phyloP scores from a whole-genome alignment of 2,329 filamentous ascomycete species.

The Aureobasidium sp. region DNA sequence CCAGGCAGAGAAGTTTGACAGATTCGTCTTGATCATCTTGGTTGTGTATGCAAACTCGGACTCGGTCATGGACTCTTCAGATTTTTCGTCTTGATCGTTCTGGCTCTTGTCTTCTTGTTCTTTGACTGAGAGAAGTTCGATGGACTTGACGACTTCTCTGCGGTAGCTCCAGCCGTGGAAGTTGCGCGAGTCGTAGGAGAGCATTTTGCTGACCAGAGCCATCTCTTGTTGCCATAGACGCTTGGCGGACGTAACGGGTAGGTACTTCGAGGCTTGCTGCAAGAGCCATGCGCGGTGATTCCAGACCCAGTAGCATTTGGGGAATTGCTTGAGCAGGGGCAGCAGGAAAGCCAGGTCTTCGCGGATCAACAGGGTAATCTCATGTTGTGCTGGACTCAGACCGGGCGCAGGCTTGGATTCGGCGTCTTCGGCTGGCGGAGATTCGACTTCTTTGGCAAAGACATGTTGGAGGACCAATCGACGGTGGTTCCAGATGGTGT shows the following conservation, averaged over 20 bases:
- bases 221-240: conserved; percentile 80
- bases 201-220: conserved; percentile 77
- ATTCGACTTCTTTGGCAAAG: conserved; percentile 44
- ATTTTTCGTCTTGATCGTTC: background rate
- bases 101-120: conserved; percentile 27
- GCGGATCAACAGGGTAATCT: conserved; percentile 51
- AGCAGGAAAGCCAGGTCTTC: conserved; percentile 76
- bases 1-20: conserved; percentile 98
- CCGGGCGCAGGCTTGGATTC: conserved; percentile 20
- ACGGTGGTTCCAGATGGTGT: conserved; percentile 86
- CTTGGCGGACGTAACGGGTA: conserved; percentile 52
- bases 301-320: conserved; percentile 99
- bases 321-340: conserved; percentile 73
- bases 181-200: conserved; percentile 77
- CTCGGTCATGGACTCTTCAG: conserved; percentile 58
- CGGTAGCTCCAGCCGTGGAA: conserved; percentile 97
- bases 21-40: conserved; percentile 73
- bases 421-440: conserved; percentile 31
- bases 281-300: conserved; percentile 88
- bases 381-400: conserved; percentile 29
- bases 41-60: conserved; percentile 84
- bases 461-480: conserved; percentile 62
- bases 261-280: conserved; percentile 58
- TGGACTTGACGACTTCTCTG: conserved; percentile 64
- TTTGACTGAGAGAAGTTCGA: conserved; percentile 51